phyloP scores from a whole-genome alignment of 192 early-diverging fungal species.

The Martensiomyces pterosporus region DNA sequence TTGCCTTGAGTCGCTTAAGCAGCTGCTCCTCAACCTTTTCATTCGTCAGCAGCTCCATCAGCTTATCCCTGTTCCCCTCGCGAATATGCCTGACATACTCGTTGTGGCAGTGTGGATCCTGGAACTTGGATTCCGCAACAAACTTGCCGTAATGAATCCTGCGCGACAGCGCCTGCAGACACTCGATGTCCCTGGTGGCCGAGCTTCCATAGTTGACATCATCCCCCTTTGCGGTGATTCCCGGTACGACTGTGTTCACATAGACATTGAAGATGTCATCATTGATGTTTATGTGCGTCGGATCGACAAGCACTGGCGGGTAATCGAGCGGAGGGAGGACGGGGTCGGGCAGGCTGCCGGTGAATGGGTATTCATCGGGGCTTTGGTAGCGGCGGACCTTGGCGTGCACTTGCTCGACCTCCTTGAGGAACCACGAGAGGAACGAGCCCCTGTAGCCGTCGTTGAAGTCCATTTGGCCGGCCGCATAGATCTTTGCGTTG shows the following conservation, averaged over 20 bases:
- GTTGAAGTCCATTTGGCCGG: constrained; percentile 62
- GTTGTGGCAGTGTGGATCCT: constrained; percentile 66
- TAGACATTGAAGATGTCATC: constrained; percentile 78
- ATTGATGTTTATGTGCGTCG: constrained; percentile 86
- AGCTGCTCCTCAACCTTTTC: constrained; percentile 76
- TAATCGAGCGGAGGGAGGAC: constrained; percentile 81
- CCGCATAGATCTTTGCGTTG: constrained; percentile 77
- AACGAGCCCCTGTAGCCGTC: constrained; percentile 73
- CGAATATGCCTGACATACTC: constrained; percentile 75
- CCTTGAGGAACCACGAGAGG: constrained; percentile 84
- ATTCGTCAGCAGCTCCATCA: constrained; percentile 89
- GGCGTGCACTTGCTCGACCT: constrained; percentile 91
- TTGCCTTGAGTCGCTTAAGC: constrained; percentile 74
- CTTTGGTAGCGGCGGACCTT: constrained; percentile 76
- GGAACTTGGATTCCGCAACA: constrained; percentile 96
- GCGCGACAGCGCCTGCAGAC: constrained; percentile 83
- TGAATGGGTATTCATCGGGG: constrained; percentile 97
- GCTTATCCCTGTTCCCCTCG: constrained; percentile 63
- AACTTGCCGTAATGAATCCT: constrained; percentile 98
- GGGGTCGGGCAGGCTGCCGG: constrained; percentile 72
- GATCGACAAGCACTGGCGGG: constrained; percentile 66
- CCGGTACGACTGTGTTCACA: constrained; percentile 72
- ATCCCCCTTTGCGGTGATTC: constrained; percentile 68
- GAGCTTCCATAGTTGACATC: constrained; percentile 91
- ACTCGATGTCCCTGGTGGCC: constrained; percentile 91